Percentiles rank a stretch among this genome's conserved stretches.
phyloP scores from a whole-genome alignment of 495 filamentous ascomycete genomes.

The Tuber microsphaerosporum region DNA sequence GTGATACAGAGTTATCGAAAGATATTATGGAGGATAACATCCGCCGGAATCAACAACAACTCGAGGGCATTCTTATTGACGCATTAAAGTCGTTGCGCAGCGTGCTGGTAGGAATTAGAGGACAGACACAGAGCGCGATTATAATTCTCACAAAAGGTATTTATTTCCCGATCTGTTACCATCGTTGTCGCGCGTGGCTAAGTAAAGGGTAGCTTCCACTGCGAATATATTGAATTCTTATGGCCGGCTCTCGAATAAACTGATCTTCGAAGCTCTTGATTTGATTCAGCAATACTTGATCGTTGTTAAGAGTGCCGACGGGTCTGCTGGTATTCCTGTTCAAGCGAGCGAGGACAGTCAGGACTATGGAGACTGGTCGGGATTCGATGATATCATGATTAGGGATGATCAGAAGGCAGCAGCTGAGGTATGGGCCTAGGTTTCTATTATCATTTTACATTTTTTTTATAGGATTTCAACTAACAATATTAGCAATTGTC shows the following conservation, averaged over 20 bases:
- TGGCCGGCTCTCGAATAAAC: conserved; percentile 41
- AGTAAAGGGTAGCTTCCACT: conserved; percentile 27
- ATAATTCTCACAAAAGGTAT: conserved; percentile 37
- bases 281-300: conserved; percentile 45
- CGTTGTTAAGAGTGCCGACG: conserved; percentile 44
- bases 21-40: conserved; percentile 53
- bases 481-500: conserved; percentile 44
- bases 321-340: not conserved
- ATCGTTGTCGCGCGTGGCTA: not conserved
- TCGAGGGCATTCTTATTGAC: conserved; percentile 54
- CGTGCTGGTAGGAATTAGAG: conserved; percentile 44
- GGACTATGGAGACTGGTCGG: conserved; percentile 64
- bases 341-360: conserved; percentile 57
- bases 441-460: not conserved
- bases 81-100: conserved; percentile 50
- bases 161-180: conserved; percentile 33
- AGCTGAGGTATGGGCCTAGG: conserved; percentile 26
- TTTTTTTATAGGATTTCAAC: not conserved
- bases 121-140: conserved; percentile 22
- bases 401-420: conserved; percentile 42
- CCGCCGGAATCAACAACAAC: conserved; percentile 54
- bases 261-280: conserved; percentile 46
- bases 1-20: conserved; percentile 45
- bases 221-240: conserved; percentile 45
- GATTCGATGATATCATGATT: conserved; percentile 48